Evolutionary conservation across 768 basidiomycete genomes (phyloP).

Genomic region (Amanita pallidorosea): DNA sequence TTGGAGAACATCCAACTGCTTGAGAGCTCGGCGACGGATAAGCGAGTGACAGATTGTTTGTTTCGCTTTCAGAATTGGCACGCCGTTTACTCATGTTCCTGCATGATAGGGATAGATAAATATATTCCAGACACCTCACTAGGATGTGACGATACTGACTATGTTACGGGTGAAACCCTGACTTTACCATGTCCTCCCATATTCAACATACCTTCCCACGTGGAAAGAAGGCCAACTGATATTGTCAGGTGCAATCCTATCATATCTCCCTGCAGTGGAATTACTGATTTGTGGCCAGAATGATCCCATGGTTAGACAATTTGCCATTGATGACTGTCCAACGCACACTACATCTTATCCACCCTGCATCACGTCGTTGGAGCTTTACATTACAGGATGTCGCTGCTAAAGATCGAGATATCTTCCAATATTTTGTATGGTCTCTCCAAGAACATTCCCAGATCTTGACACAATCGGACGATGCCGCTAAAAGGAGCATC

Average conservation of each 20-base stretch:
- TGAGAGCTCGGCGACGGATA: slow-evolving; percentile 21
- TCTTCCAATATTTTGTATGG: slow-evolving; percentile 40
- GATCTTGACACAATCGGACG: slow-evolving; percentile 1
- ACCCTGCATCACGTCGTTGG: slow-evolving; percentile 32
- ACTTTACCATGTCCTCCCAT: slow-evolving; percentile 32
- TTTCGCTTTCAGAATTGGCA: not conserved
- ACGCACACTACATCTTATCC: slow-evolving; percentile 32
- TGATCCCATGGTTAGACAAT: slow-evolving; percentile 37
- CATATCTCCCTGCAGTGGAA: not conserved
- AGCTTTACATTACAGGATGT: slow-evolving; percentile 24
- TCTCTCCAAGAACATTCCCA: slow-evolving; percentile 5
- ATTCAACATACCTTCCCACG: slow-evolving; percentile 22
- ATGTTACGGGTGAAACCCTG: slow-evolving; percentile 25
- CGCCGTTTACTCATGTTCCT: too few relatives aligned
- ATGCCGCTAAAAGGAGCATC: slow-evolving; percentile 14
- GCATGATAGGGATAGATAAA: slow-evolving; percentile 25
- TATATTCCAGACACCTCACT: slow-evolving; percentile 24
- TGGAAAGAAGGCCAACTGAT: slow-evolving; percentile 27
- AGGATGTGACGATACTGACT: slow-evolving; percentile 26
- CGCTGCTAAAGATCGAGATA: slow-evolving; percentile 23
- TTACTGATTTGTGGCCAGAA: slow-evolving; percentile 16
- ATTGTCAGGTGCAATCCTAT: slow-evolving; percentile 25
- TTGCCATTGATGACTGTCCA: slow-evolving; percentile 43
- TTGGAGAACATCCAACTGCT: slow-evolving; percentile 39
- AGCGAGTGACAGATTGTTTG: slow-evolving; percentile 26